Evolutionary conservation across 306 rosid genomes (phyloP).

Genomic region (Oemleria cerasiformis): DNA sequence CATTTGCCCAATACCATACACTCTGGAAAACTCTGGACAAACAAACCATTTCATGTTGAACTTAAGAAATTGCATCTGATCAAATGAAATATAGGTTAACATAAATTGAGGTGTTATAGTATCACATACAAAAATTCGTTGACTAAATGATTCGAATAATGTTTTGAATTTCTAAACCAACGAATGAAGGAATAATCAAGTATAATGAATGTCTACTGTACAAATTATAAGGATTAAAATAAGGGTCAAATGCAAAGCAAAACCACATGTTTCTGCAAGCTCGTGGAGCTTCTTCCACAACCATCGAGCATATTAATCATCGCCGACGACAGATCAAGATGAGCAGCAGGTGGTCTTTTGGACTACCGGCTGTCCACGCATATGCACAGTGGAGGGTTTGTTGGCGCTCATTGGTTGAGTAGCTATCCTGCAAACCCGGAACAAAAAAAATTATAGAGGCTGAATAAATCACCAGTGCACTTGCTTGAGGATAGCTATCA

Average conservation of each 20-base stretch:
- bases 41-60: not conserved
- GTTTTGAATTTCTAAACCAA: not conserved
- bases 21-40: not conserved
- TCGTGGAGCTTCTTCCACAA: not conserved
- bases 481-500: not conserved
- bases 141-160: not conserved
- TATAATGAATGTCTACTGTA: not conserved
- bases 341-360: conserved; percentile 77
- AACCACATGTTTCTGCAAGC: not conserved
- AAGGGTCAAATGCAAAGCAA: not conserved
- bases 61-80: not conserved
- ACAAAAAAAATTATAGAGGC: not conserved
- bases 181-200: not conserved
- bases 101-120: not conserved
- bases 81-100: not conserved
- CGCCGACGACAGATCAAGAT: conserved; percentile 11
- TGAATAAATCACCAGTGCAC: not conserved
- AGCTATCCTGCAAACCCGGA: conserved; percentile 51
- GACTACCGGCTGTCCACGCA: conserved; percentile 69
- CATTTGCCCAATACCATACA: not conserved
- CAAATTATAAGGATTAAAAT: not conserved
- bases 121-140: not conserved
- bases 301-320: not conserved
- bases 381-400: conserved; percentile 57
- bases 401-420: conserved; percentile 57